Conservation (phyloP, 768 basidiomycete genomes). For the Hortiboletus campestris region DNA sequence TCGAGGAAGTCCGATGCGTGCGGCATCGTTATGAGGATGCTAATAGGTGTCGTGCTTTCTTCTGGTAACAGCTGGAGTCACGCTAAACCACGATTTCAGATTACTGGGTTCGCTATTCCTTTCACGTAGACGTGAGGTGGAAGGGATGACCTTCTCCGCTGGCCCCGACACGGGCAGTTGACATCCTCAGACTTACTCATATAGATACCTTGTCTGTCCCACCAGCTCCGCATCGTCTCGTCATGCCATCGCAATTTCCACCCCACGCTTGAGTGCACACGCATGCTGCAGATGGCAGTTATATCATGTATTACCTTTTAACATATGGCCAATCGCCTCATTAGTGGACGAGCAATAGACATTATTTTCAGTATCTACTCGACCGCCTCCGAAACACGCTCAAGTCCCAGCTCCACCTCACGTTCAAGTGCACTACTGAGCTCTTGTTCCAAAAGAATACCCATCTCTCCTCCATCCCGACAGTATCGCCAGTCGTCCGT, state of each 20-base stretch:
- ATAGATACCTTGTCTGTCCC: background rate
- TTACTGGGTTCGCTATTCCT: constrained; percentile 64
- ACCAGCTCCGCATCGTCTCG: background rate
- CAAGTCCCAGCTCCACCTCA: constrained; percentile 34
- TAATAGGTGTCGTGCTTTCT: constrained; percentile 51
- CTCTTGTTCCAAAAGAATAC: constrained; percentile 66
- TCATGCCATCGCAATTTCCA: background rate
- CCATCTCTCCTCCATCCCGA: constrained; percentile 62
- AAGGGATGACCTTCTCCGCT: constrained; percentile 1
- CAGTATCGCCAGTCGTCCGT: constrained; percentile 72
- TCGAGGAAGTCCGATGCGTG: constrained; percentile 46
- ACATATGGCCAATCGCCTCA: background rate
- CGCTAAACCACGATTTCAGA: constrained; percentile 36
- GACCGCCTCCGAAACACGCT: constrained; percentile 22
- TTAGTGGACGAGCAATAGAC: background rate
- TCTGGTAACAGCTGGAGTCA: background rate
- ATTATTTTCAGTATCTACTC: constrained; percentile 11
- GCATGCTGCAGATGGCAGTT: constrained; percentile 3
- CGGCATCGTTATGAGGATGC: constrained; percentile 59
- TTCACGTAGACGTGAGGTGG: constrained; percentile 46
- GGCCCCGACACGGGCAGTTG: background rate
- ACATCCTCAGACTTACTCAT: background rate
- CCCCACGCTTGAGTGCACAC: background rate
- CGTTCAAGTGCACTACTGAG: constrained; percentile 45
- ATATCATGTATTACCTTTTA: constrained; percentile 2